phyloP scores from a whole-genome alignment of 306 rosid genomes.

The Malus orientalis region DNA sequence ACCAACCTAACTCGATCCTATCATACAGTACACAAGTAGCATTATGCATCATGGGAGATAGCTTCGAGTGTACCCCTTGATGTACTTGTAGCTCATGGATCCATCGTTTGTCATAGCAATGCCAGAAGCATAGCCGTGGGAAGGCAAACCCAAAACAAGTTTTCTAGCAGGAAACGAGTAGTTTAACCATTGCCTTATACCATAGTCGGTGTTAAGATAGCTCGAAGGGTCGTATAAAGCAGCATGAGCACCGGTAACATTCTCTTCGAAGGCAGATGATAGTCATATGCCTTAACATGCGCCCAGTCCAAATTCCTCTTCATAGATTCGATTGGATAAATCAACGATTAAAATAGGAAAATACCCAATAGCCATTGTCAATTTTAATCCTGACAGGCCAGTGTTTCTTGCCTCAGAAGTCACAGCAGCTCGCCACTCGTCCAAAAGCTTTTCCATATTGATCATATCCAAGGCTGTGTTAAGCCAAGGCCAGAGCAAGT shows the following conservation, averaged over 20 bases:
- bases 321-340: conserved; percentile 11
- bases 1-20: conserved; percentile 34
- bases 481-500: conserved; percentile 34
- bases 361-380: conserved; percentile 33
- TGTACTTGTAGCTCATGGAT: conserved; percentile 22
- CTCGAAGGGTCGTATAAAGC: conserved; percentile 13
- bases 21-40: conserved; percentile 25
- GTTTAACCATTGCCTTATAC: conserved; percentile 21
- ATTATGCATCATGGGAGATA: conserved; percentile 11
- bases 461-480: conserved; percentile 2
- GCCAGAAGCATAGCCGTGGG: conserved; percentile 27
- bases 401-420: conserved; percentile 15
- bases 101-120: conserved; percentile 1
- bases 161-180: conserved; percentile 16
- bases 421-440: conserved; percentile 33
- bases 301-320: conserved; percentile 21
- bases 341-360: neutral
- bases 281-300: conserved; percentile 29
- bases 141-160: conserved; percentile 33
- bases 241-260: conserved; percentile 6
- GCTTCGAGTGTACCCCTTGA: conserved; percentile 1
- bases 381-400: neutral
- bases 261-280: conserved; percentile 2
- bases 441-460: conserved; percentile 30
- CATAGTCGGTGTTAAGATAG: conserved; percentile 12